Percentiles rank a stretch among this genome's conserved stretches.
Conservation (phyloP, 1,139 yeast species). For the Geotrichum aggregatum region DNA sequence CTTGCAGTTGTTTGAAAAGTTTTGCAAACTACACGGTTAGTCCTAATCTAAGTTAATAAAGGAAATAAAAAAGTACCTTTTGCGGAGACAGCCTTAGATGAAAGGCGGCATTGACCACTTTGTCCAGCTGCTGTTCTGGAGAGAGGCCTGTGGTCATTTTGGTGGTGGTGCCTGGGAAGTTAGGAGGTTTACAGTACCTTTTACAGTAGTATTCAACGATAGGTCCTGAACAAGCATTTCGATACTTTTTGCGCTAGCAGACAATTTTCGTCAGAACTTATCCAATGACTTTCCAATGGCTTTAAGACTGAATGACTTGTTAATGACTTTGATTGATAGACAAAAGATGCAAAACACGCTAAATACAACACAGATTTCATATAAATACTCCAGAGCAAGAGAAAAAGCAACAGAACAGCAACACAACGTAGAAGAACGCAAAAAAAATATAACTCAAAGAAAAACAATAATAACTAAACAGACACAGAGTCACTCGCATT, state of each 20-base stretch:
- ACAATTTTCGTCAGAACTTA: no score
- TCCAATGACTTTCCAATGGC: no score
- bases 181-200: no score
- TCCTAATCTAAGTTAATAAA: neutral
- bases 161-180: conserved; percentile 4
- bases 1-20: conserved; percentile 35
- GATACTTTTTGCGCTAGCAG: no score
- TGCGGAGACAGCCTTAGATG: conserved; percentile 17
- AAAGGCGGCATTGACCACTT: conserved; percentile 15
- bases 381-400: neutral
- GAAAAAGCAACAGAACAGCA: neutral
- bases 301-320: no score
- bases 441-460: neutral
- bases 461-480: neutral
- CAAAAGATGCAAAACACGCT: no score
- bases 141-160: conserved; percentile 1
- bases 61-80: neutral
- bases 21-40: conserved; percentile 25
- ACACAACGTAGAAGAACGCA: no score
- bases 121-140: conserved; percentile 17
- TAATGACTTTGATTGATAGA: no score
- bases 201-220: no score
- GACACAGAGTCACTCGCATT: conserved; percentile 11
- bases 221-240: no score
- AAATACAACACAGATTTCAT: no score